Evolutionary conservation across 2,329 filamentous ascomycete species (phyloP).

Genomic region (Fusarium nelsonii): DNA sequence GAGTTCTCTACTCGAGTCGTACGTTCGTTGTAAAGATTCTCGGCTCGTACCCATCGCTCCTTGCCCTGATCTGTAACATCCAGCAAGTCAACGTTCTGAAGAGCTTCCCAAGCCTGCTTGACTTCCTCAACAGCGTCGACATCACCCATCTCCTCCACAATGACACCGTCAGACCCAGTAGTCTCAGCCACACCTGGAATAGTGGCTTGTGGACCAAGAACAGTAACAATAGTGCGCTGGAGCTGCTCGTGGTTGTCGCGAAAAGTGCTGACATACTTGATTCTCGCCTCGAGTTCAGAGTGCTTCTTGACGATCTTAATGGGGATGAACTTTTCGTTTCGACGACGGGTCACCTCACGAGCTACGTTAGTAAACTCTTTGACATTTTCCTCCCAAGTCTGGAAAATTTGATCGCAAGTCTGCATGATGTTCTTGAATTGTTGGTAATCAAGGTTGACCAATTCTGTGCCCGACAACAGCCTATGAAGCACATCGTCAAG

Average conservation of each 20-base stretch:
- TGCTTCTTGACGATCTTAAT: slow-evolving; percentile 96
- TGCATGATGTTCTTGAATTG: slow-evolving; percentile 91
- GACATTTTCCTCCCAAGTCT: slow-evolving; percentile 92
- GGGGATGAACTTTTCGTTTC: slow-evolving; percentile 98
- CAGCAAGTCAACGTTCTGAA: slow-evolving; percentile 94
- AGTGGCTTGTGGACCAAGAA: slow-evolving; percentile 82
- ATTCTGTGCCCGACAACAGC: slow-evolving; percentile 84
- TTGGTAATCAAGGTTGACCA: slow-evolving; percentile 92
- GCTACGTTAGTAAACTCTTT: slow-evolving; percentile 99
- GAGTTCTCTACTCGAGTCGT: slow-evolving; percentile 98
- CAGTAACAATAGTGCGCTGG: slow-evolving; percentile 94
- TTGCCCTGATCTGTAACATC: slow-evolving; percentile 93
- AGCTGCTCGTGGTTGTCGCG: slow-evolving; percentile 97
- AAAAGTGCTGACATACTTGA: slow-evolving; percentile 95
- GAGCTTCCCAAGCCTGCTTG: slow-evolving; percentile 89
- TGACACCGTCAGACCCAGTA: slow-evolving; percentile 69
- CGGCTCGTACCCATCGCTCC: slow-evolving; percentile 90
- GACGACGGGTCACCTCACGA: slow-evolving; percentile 90
- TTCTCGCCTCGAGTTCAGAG: slow-evolving; percentile 85
- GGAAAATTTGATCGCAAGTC: slow-evolving; percentile 86
- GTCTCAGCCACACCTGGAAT: slow-evolving; percentile 67
- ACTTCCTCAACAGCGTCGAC: slow-evolving; percentile 98
- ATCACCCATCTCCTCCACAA: slow-evolving; percentile 95
- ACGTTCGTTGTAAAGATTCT: slow-evolving; percentile 96
- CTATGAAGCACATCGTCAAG: slow-evolving; percentile 88